These are phyloP conservation scores for Botrytis squamosa DNA, from an alignment of 2,329 filamentous ascomycete species.

Conservation along the genomic window DNA sequence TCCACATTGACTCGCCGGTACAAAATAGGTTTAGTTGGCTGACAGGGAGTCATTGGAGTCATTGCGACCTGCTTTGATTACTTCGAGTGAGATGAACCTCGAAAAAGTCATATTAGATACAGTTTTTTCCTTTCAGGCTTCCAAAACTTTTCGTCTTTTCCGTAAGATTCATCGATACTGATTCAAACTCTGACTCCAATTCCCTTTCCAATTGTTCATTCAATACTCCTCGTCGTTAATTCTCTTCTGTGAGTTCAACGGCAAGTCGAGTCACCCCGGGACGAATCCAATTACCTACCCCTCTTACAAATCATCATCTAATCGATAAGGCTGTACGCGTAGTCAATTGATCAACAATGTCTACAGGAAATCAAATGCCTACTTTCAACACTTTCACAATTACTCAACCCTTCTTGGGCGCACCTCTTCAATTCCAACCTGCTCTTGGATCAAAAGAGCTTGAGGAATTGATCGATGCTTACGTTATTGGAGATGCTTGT, in stretches of 20 bases:
- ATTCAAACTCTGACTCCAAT: not conserved
- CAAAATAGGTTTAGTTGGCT: not conserved
- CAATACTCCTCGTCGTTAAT: conserved; percentile 12
- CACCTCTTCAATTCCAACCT: conserved; percentile 63
- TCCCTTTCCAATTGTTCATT: not conserved
- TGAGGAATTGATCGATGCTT: conserved; percentile 58
- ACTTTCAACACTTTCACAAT: conserved; percentile 44
- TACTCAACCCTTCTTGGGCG: conserved; percentile 57
- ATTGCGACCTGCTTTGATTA: conserved; percentile 1
- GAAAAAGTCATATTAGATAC: conserved; percentile 14
- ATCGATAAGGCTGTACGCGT: conserved; percentile 8
- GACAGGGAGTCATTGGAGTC: not conserved
- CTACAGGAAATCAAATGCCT: conserved; percentile 15
- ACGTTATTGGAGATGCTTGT: conserved; percentile 52
- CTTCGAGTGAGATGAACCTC: conserved; percentile 5
- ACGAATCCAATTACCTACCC: not conserved
- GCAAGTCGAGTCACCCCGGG: conserved; percentile 13
- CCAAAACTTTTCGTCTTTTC: not conserved
- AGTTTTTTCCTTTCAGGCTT: not conserved
- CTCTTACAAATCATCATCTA: not conserved
- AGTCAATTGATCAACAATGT: conserved; percentile 13
- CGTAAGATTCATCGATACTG: conserved; percentile 3
- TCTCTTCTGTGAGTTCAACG: conserved; percentile 1
- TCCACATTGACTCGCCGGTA: conserved; percentile 9
- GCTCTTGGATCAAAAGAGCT: conserved; percentile 61